Evolutionary conservation across 192 early-diverging fungal genomes (phyloP), one percentile per base, ranked within the genome.

Genomic region (Coemansia sp.): DNA sequence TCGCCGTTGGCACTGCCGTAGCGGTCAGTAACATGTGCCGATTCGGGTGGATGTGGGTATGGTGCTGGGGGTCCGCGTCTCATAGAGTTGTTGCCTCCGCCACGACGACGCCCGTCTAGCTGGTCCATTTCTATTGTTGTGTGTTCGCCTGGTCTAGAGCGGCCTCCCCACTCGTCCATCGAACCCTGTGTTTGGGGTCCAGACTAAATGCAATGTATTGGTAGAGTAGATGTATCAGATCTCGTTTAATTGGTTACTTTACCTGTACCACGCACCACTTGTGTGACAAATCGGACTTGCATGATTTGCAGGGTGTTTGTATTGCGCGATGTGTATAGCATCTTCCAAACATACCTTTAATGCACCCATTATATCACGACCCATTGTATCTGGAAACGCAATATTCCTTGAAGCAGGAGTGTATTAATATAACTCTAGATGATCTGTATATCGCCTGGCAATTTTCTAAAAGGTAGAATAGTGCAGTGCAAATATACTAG

Each of bases 341-440:
- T 26, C 22, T 0, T 12, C 9, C 22, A 22, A 52, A 47, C 68
- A 19, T 71, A 71, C 68, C 61, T 58, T 61, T 32, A 71, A 32
- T 25, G 63, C 68, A 21, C 41, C 38, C 55, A 71, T 55, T 34
- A 62, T 63, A 53, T 71, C 68, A 50, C 62, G 62, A 51, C 68
- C 62, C 68, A 71, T 71, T 47, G 54, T 31, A 18, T 5, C 27
- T 7, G 26, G 38, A 44, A 16, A 44, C 3, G 38, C 4, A 16
- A 44, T 44, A 44, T 44, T 16, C 3, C 38, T 16, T 9, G 21
- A 16, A 52, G 18, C 22, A 52, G 6, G 22, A 18, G 25, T 26
- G 52, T 23, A 21, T 2, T 23, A 38, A 38, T 38, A 38, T 38
- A 9, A 9, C 34, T 38, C 10, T 44, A 44, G 38, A 44, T 44